phyloP scores from a whole-genome alignment of 2,329 filamentous ascomycete species.

The Paecilomyces niveus region DNA sequence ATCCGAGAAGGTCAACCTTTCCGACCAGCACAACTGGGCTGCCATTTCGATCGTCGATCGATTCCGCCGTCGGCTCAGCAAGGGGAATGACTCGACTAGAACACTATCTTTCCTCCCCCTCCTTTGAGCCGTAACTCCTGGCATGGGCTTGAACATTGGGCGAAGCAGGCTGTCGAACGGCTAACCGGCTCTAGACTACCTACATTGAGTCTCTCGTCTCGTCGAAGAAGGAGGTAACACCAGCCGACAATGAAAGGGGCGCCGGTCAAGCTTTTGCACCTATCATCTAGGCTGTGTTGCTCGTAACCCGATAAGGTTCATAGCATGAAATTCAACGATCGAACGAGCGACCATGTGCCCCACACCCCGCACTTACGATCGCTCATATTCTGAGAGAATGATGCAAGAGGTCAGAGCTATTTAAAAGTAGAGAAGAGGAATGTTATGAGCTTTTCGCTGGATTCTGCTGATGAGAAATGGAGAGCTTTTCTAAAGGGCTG shows the following conservation, averaged over 20 bases:
- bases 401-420: background rate
- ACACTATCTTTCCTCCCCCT: background rate
- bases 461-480: background rate
- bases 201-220: background rate
- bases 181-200: too few relatives aligned
- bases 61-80: background rate
- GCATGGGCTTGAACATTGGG: background rate
- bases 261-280: background rate
- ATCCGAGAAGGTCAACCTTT: background rate
- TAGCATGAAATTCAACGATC: background rate
- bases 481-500: background rate
- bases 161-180: too few relatives aligned
- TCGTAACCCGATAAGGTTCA: background rate
- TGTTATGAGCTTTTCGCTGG: background rate
- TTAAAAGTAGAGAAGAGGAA: background rate
- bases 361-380: slow-evolving; percentile 4
- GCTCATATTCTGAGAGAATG: background rate
- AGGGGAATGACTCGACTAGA: background rate
- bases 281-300: background rate
- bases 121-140: background rate
- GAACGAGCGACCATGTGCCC: background rate
- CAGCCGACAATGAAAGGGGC: background rate
- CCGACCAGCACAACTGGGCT: background rate
- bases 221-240: background rate
- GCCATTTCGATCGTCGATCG: background rate